These are phyloP conservation scores for Vanrija pseudolonga DNA, from an alignment of 1,284 basidiomycete genomes.

Conservation along the genomic window DNA sequence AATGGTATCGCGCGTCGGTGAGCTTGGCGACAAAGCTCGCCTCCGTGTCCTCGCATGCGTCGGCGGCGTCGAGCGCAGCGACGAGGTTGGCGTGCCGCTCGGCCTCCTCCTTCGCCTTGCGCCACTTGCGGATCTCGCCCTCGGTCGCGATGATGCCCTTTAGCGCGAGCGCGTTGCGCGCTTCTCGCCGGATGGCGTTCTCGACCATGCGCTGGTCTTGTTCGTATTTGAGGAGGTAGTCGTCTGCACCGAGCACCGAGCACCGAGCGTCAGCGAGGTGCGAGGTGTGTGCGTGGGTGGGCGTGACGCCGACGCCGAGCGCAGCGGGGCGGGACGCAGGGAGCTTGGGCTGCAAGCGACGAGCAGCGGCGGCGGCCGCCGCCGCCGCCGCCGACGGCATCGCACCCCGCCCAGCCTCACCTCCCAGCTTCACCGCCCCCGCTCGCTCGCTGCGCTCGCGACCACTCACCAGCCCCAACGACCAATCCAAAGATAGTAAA, in stretches of 20 bases:
- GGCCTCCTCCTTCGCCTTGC: constrained; percentile 51
- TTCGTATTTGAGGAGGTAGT: constrained; percentile 69
- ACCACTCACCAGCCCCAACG: constrained; percentile 31
- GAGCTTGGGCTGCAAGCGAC: too few relatives aligned
- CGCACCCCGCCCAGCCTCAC: background rate
- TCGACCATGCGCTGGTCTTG: constrained; percentile 62
- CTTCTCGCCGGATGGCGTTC: constrained; percentile 65
- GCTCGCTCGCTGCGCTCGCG: too few relatives aligned
- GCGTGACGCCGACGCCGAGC: background rate
- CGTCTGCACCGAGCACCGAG: constrained; percentile 61
- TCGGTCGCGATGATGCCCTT: constrained; percentile 68
- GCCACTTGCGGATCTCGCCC: constrained; percentile 76
- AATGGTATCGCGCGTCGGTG: background rate
- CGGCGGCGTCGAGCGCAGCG: constrained; percentile 13
- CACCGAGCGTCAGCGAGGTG: constrained; percentile 1
- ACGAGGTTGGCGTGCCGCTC: constrained; percentile 11
- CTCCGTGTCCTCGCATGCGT: background rate
- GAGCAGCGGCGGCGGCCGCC: background rate
- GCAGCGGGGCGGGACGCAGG: background rate
- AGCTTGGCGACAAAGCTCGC: background rate
- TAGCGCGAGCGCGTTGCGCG: constrained; percentile 67
- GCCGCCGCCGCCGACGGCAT: too few relatives aligned
- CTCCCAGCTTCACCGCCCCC: background rate
- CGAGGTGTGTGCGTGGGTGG: background rate
- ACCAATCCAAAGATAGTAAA: too few relatives aligned